phyloP scores from a whole-genome alignment of 2,329 filamentous ascomycete genomes.

The Didymosphaeria variabile region DNA sequence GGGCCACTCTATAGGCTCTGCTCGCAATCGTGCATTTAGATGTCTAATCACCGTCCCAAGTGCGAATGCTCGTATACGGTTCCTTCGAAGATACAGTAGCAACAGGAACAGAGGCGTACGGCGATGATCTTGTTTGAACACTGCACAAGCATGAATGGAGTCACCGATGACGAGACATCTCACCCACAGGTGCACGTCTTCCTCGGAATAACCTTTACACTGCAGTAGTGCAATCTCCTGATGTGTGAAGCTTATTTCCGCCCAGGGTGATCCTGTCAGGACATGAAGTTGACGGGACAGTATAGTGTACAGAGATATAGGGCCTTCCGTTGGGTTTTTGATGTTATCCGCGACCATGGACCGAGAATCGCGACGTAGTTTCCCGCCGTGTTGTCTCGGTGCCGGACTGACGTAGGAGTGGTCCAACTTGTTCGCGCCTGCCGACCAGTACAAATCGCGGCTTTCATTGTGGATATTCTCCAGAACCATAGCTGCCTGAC shows the following conservation, averaged over 20 bases:
- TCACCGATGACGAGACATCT: conserved; percentile 26
- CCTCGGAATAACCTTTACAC: conserved; percentile 25
- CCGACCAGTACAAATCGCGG: conserved; percentile 31
- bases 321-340: neutral
- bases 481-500: conserved; percentile 33
- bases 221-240: conserved; percentile 32
- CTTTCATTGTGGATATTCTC: conserved; percentile 27
- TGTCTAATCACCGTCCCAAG: conserved; percentile 38
- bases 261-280: conserved; percentile 16
- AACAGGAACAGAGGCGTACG: conserved; percentile 43
- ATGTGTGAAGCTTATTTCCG: conserved; percentile 21
- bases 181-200: conserved; percentile 37
- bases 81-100: conserved; percentile 43
- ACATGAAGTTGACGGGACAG: conserved; percentile 37
- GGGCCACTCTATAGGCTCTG: conserved; percentile 31
- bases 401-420: conserved; percentile 25
- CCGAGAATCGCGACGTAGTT: neutral
- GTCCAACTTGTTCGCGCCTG: conserved; percentile 21
- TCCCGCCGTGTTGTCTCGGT: conserved; percentile 10
- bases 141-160: conserved; percentile 28
- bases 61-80: conserved; percentile 30
- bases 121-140: conserved; percentile 26
- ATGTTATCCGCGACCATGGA: neutral
- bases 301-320: conserved; percentile 36
- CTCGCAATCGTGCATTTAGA: conserved; percentile 26